These are phyloP conservation scores for Botrytis sinoallii DNA, from an alignment of 2,329 filamentous ascomycete species.

Conservation along the genomic window DNA sequence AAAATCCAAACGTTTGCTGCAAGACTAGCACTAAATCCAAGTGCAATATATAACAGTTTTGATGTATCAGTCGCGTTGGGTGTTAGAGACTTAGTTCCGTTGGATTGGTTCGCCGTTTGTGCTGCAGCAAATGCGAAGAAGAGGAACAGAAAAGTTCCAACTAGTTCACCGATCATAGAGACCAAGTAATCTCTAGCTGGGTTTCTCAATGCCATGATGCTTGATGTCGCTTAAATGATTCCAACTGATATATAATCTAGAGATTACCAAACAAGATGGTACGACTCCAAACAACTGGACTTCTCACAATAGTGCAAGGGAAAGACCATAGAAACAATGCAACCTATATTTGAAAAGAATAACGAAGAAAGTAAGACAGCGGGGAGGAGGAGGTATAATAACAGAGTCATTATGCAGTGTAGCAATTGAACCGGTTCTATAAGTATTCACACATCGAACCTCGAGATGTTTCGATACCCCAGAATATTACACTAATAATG, in stretches of 20 bases:
- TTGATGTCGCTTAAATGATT: not conserved
- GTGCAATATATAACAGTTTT: slow-evolving; percentile 39
- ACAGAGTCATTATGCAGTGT: not conserved
- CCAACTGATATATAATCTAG: not conserved
- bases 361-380: not conserved
- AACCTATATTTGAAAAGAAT: not conserved
- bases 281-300: not conserved
- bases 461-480: not conserved
- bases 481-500: not conserved
- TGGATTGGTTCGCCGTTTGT: slow-evolving; percentile 25
- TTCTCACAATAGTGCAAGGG: not conserved
- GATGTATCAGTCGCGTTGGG: slow-evolving; percentile 31
- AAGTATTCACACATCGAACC: not conserved
- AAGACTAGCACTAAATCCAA: slow-evolving; percentile 41
- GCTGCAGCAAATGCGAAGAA: slow-evolving; percentile 31
- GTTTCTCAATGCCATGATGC: not conserved
- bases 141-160: slow-evolving; percentile 45
- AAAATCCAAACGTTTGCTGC: slow-evolving; percentile 56
- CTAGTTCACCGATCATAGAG: slow-evolving; percentile 47
- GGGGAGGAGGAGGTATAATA: slow-evolving; percentile 4
- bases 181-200: slow-evolving; percentile 40
- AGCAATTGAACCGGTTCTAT: not conserved
- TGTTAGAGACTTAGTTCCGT: slow-evolving; percentile 10
- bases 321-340: not conserved
- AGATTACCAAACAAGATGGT: not conserved